Evolutionary conservation across 306 rosid genomes (phyloP), one percentile per base, ranked within the genome.

Genomic region (Begonia masoniana): DNA sequence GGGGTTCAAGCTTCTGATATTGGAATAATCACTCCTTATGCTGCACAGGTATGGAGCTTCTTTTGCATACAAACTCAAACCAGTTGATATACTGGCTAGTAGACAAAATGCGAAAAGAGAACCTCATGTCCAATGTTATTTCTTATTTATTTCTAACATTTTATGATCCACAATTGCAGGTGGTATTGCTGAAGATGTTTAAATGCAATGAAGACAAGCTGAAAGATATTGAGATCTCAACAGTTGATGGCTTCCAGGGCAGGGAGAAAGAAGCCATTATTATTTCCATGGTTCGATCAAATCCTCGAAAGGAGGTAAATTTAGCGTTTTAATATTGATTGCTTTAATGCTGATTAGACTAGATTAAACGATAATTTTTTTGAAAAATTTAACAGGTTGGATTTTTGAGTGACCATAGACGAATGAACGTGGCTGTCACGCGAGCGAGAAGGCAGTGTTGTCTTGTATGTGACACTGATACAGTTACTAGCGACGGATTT

Each of bases 361-460:
- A 31, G 49, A 45, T 45, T 45, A 45, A 45, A 10, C 9, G 6
- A n/a, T 3, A 2, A 11, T 3, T 47, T 17, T 15, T 45, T n/a
- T 21, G 41, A 54, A 70, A 73, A 58, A 14, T 65, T 57, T 61
- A n/a, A 24, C 84, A 91, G 99, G 96, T 91, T 51, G 99, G 99
- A 19, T 91, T 91, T 78, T 76, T 91, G 64, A 91, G 96, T 71
- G 96, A 91, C 78, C 85, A 63, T 12, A 79, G 99, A 68, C 79
- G 94, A 67, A 91, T 91, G 99, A 91, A 91, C 35, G 99, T 91
- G 74, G 99, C 99, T 12, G 99, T 86, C 68, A 91, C 99, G 8
- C 79, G 99, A 46, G 83, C 99, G 51, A 74, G 97, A 71, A 83
- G 96, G 67, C 99, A 91, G 54, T 91, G 99, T 50, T 83, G 96